These are phyloP conservation scores for Cardamine resedifolia DNA, from an alignment of 345 rosid genomes.

Conservation along the genomic window DNA sequence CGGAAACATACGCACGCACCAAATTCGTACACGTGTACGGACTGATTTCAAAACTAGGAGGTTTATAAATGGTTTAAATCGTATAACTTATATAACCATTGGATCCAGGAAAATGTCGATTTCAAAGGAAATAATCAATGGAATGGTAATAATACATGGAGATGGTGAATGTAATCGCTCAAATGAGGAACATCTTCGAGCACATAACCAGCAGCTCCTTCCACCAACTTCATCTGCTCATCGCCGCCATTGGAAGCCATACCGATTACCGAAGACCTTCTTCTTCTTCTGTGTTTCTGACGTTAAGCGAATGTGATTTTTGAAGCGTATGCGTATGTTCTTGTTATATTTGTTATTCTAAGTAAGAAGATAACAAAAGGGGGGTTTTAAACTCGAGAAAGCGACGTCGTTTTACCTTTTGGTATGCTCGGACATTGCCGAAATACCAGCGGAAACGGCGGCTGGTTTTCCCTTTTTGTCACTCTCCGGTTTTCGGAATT, in stretches of 20 bases:
- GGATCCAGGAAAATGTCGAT: conserved; percentile 9
- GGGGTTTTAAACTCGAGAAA: background rate
- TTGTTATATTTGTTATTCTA: too few relatives aligned
- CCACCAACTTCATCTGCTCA: conserved; percentile 40
- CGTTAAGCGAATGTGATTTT: conserved; percentile 14
- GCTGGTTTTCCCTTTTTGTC: conserved; percentile 35
- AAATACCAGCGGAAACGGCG: conserved; percentile 27
- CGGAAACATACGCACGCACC: background rate
- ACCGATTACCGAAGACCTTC: conserved; percentile 14
- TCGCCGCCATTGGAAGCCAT: conserved; percentile 37
- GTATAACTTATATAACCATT: too few relatives aligned
- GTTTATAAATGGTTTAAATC: background rate
- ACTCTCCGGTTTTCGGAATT: conserved; percentile 14
- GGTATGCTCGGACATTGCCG: background rate
- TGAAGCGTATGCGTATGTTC: conserved; percentile 10
- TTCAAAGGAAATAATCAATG: background rate
- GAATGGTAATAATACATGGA: conserved; percentile 45
- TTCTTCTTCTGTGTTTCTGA: conserved; percentile 9
- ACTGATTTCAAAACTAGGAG: background rate
- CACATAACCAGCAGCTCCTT: conserved; percentile 59
- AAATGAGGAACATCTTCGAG: conserved; percentile 86
- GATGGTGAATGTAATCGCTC: conserved; percentile 64
- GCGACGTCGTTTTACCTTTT: conserved; percentile 12
- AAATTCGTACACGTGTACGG: conserved; percentile 24
- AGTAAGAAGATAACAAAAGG: conserved; percentile 12